These are phyloP conservation scores for Pueraria montana DNA, from an alignment of 306 rosid genomes.

Conservation along the genomic window DNA sequence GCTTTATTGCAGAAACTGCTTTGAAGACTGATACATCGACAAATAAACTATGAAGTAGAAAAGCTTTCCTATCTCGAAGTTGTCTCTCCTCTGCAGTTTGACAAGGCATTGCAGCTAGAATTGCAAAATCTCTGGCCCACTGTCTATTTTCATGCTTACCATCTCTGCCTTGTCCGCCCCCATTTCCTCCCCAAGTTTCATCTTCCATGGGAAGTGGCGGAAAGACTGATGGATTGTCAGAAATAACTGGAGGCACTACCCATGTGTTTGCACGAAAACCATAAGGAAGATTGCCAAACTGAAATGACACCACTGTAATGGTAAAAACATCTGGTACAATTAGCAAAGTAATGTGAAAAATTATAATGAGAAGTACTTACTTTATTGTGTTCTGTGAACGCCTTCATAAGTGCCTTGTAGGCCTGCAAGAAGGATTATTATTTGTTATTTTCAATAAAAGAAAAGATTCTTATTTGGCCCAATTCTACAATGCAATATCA, in stretches of 20 bases:
- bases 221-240: slow-evolving; percentile 76
- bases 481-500: neutral
- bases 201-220: slow-evolving; percentile 88
- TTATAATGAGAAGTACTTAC: slow-evolving; percentile 56
- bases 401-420: slow-evolving; percentile 85
- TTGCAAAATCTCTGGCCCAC: slow-evolving; percentile 91
- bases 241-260: slow-evolving; percentile 96
- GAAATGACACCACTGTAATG: slow-evolving; percentile 53
- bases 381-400: slow-evolving; percentile 90
- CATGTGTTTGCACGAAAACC: slow-evolving; percentile 98
- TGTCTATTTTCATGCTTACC: slow-evolving; percentile 73
- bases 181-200: slow-evolving; percentile 93
- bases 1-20: slow-evolving; percentile 80
- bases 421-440: slow-evolving; percentile 69
- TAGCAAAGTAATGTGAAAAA: slow-evolving; percentile 20
- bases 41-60: slow-evolving; percentile 93
- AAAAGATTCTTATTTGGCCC: neutral
- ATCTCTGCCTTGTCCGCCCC: slow-evolving; percentile 95
- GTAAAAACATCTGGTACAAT: slow-evolving; percentile 33
- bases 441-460: neutral
- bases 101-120: slow-evolving; percentile 93
- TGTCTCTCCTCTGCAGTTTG: slow-evolving; percentile 93
- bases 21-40: slow-evolving; percentile 86
- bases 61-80: slow-evolving; percentile 91
- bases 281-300: slow-evolving; percentile 98